phyloP scores from a whole-genome alignment of 1,139 yeast genomes.

The Keqinozyma sinolaborantium region DNA sequence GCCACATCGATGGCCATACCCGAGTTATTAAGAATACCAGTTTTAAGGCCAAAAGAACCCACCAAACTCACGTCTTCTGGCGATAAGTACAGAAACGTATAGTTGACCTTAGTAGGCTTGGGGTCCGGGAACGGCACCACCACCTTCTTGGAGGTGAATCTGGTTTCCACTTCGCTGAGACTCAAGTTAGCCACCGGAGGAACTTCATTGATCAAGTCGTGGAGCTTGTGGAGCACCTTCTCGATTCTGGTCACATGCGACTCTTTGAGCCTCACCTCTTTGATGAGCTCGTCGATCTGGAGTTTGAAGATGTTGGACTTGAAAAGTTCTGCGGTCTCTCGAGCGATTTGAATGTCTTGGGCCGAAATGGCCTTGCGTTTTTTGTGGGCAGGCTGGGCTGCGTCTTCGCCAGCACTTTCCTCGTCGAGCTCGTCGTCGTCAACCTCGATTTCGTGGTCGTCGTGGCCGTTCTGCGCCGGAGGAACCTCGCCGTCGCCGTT shows the following conservation, averaged over 20 bases:
- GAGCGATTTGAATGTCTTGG: conserved; percentile 84
- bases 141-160: conserved; percentile 47
- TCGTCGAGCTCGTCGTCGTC: conserved; percentile 11
- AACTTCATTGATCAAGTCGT: conserved; percentile 62
- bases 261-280: conserved; percentile 74
- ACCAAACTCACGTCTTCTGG: conserved; percentile 78
- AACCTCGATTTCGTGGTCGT: conserved; percentile 9
- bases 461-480: conserved; percentile 11
- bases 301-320: conserved; percentile 91
- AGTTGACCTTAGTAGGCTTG: conserved; percentile 67
- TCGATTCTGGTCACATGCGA: conserved; percentile 64
- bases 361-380: conserved; percentile 53
- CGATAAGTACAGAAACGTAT: conserved; percentile 63
- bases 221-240: conserved; percentile 71
- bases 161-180: conserved; percentile 49
- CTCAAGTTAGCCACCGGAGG: conserved; percentile 52
- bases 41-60: conserved; percentile 86
- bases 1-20: conserved; percentile 74
- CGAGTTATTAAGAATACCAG: conserved; percentile 50
- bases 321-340: conserved; percentile 92
- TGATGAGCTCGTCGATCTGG: conserved; percentile 86
- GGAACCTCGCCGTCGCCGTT: conserved; percentile 3
- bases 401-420: conserved; percentile 10
- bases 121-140: conserved; percentile 89
- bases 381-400: conserved; percentile 23